phyloP scores from a whole-genome alignment of 1,139 yeast genomes.

The Saccharomyces hybrid region DNA sequence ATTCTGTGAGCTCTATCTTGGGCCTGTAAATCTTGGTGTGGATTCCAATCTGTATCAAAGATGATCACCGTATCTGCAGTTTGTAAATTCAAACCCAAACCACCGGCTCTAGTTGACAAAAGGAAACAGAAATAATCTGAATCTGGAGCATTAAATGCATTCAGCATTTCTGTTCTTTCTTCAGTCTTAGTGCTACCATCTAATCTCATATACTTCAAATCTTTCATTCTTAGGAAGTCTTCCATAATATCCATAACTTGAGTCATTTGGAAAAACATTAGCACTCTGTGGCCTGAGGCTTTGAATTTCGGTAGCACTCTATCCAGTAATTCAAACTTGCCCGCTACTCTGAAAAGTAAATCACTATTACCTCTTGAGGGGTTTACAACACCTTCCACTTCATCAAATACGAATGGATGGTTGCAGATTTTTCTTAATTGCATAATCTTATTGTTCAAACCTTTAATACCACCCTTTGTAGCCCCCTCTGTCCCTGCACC shows the following conservation, averaged over 20 bases:
- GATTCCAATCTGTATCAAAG: slow-evolving; percentile 98
- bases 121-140: slow-evolving; percentile 89
- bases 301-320: slow-evolving; percentile 82
- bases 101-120: slow-evolving; percentile 96
- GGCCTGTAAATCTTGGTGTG: slow-evolving; percentile 99
- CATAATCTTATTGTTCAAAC: slow-evolving; percentile 91
- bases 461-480: slow-evolving; percentile 73
- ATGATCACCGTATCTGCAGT: slow-evolving; percentile 97
- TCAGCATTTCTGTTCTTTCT: slow-evolving; percentile 80
- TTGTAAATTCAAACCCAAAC: slow-evolving; percentile 89
- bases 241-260: slow-evolving; percentile 99
- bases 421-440: slow-evolving; percentile 93
- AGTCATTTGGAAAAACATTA: slow-evolving; percentile 97
- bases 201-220: slow-evolving; percentile 74
- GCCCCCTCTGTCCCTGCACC: slow-evolving; percentile 62
- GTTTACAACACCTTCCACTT: slow-evolving; percentile 68
- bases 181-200: slow-evolving; percentile 97
- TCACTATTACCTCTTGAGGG: slow-evolving; percentile 54
- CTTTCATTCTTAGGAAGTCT: slow-evolving; percentile 73
- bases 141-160: slow-evolving; percentile 75
- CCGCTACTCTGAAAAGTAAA: slow-evolving; percentile 80
- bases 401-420: slow-evolving; percentile 95
- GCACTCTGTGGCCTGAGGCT: slow-evolving; percentile 79
- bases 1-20: slow-evolving; percentile 98
- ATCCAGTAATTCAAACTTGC: slow-evolving; percentile 88